phyloP scores from a whole-genome alignment of 441 rosid species.

The Heliophila coronopifolia region DNA sequence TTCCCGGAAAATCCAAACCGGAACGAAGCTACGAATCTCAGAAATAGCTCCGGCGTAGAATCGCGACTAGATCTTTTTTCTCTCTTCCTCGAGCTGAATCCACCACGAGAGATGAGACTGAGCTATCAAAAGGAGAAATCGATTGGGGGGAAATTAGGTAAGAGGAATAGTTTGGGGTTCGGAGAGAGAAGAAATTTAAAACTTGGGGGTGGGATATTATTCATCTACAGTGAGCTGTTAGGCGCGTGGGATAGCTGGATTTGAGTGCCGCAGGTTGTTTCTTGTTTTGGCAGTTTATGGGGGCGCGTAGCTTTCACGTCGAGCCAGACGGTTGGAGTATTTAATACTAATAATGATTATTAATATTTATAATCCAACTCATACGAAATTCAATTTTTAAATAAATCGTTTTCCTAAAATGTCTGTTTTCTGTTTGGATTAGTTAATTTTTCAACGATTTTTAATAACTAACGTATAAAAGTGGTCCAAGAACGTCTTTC shows the following conservation, averaged over 20 bases:
- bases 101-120: constrained; percentile 32
- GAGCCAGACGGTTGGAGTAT: neutral
- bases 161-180: constrained; percentile 7
- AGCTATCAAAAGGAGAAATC: constrained; percentile 34
- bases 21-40: neutral
- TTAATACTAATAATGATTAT: neutral
- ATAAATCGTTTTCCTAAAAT: neutral
- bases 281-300: constrained; percentile 22
- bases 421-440: constrained; percentile 14
- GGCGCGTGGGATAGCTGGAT: constrained; percentile 15
- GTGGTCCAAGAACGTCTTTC: no score
- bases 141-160: constrained; percentile 43
- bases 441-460: constrained; percentile 3
- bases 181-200: constrained; percentile 3
- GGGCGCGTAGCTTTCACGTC: constrained; percentile 14
- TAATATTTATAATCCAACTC: constrained; percentile 21
- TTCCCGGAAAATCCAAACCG: constrained; percentile 3
- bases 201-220: constrained; percentile 3
- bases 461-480: neutral
- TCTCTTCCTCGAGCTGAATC: no score
- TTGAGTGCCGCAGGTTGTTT: constrained; percentile 28
- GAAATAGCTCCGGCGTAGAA: no score
- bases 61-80: no score
- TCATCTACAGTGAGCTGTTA: constrained; percentile 8
- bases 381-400: constrained; percentile 14